Conservation (phyloP, 2,329 filamentous ascomycete genomes). For the Fusarium paranaense region DNA sequence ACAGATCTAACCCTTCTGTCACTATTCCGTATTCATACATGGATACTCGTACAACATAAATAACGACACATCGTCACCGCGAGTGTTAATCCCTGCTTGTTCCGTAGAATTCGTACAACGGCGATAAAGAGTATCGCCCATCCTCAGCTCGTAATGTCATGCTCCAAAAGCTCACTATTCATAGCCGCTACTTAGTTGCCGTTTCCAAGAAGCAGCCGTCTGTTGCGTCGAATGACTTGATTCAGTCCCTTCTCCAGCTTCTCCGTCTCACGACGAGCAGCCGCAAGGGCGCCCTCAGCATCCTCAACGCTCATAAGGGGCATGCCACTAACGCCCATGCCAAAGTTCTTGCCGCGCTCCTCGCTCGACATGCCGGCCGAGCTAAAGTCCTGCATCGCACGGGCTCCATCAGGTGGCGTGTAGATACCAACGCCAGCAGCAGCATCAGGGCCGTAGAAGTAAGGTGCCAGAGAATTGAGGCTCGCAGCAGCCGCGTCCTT, state of each 20-base stretch:
- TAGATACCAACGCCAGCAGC: slow-evolving; percentile 59
- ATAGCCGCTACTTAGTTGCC: slow-evolving; percentile 32
- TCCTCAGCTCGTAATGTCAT: neutral
- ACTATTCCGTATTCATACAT: slow-evolving; percentile 18
- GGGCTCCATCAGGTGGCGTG: slow-evolving; percentile 51
- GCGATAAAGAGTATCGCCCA: neutral
- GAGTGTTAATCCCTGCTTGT: neutral
- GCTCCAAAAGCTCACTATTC: neutral
- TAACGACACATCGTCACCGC: neutral
- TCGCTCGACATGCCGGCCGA: slow-evolving; percentile 43
- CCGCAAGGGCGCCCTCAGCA: slow-evolving; percentile 65
- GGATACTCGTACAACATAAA: neutral
- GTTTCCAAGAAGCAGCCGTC: slow-evolving; percentile 60
- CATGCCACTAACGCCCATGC: slow-evolving; percentile 55
- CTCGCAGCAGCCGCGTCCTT: slow-evolving; percentile 62
- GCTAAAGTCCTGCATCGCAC: slow-evolving; percentile 51
- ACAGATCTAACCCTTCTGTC: neutral
- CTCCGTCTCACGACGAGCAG: slow-evolving; percentile 70
- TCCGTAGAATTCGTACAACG: slow-evolving; percentile 15
- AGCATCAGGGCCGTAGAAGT: slow-evolving; percentile 64
- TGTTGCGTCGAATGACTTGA: slow-evolving; percentile 70
- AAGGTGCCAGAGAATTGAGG: slow-evolving; percentile 66
- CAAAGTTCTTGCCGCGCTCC: slow-evolving; percentile 47
- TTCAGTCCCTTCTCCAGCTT: slow-evolving; percentile 72
- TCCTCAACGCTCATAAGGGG: slow-evolving; percentile 72